phyloP scores from a whole-genome alignment of 2,329 filamentous ascomycete genomes.

The Neonectria hederae region DNA sequence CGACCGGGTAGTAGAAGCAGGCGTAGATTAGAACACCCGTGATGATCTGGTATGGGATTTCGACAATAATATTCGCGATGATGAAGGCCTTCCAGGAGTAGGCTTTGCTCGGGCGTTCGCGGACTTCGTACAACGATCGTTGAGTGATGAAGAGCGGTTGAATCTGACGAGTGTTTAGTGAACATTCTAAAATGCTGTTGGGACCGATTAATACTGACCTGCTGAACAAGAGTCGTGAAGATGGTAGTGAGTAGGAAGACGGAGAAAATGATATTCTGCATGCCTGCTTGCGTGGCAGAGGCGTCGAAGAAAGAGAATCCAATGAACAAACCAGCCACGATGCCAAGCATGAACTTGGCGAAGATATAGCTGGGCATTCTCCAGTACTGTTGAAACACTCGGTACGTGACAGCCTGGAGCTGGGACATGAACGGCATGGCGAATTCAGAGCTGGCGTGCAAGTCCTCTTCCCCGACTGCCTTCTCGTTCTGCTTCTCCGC shows the following conservation, averaged over 20 bases:
- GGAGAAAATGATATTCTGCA: constrained; percentile 78
- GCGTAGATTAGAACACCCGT: constrained; percentile 71
- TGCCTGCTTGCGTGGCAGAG: constrained; percentile 67
- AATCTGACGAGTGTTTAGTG: constrained; percentile 54
- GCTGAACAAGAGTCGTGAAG: constrained; percentile 74
- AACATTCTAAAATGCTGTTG: neutral
- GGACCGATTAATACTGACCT: constrained; percentile 44
- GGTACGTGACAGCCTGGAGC: constrained; percentile 69
- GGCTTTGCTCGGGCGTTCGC: constrained; percentile 76
- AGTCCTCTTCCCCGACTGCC: constrained; percentile 29
- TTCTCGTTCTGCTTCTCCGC: constrained; percentile 51
- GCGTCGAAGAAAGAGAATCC: constrained; percentile 75
- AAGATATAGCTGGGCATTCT: constrained; percentile 81
- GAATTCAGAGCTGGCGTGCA: constrained; percentile 68
- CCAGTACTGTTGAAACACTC: constrained; percentile 87
- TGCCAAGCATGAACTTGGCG: constrained; percentile 71
- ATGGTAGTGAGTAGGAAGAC: constrained; percentile 81
- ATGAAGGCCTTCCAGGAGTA: constrained; percentile 83
- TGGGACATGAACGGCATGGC: constrained; percentile 78
- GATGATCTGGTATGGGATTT: constrained; percentile 76
- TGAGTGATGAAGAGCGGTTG: constrained; percentile 82
- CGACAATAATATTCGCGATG: constrained; percentile 75
- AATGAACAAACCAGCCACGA: constrained; percentile 73
- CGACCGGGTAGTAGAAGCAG: constrained; percentile 74
- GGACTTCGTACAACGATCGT: constrained; percentile 78